A percentile compares a stretch with the other conserved stretches of the same genome.
Conservation (phyloP, 1,284 basidiomycete genomes). For the Ganoderma lingzhi region DNA sequence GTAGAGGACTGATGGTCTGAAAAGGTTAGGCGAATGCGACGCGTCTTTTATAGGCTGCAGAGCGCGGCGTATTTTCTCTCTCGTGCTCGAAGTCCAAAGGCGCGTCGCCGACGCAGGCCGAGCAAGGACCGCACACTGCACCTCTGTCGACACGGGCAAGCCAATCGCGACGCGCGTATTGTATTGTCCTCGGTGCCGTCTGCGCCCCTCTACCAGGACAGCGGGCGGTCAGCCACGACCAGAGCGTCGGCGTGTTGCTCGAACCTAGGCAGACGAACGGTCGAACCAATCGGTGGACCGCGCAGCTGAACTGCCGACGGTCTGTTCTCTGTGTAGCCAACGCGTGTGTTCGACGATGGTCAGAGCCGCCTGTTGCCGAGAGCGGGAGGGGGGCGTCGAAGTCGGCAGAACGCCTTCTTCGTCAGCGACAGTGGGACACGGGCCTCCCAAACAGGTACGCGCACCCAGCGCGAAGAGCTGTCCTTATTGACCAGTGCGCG, state of each 20-base stretch:
- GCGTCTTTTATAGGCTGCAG: slow-evolving; percentile 24
- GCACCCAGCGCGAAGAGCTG: background rate
- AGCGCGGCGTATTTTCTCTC: background rate
- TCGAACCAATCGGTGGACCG: background rate
- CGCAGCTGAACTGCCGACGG: background rate
- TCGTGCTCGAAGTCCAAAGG: background rate
- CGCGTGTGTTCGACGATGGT: background rate
- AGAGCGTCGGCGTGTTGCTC: slow-evolving; percentile 23
- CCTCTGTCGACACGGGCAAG: slow-evolving; percentile 1
- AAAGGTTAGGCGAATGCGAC: background rate
- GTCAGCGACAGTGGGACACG: background rate
- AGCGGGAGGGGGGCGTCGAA: background rate
- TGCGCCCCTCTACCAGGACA: background rate
- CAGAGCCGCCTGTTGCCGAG: background rate
- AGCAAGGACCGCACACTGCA: slow-evolving; percentile 16
- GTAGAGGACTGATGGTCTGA: slow-evolving; percentile 16
- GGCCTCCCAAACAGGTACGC: background rate
- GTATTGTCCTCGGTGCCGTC: slow-evolving; percentile 1
- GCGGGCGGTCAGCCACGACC: slow-evolving; percentile 15
- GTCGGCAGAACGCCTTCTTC: slow-evolving; percentile 5
- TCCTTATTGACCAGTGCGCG: background rate
- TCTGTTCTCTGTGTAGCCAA: background rate
- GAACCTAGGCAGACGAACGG: background rate
- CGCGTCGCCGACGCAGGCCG: background rate
- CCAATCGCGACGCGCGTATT: slow-evolving; percentile 25